Base-by-base conservation (phyloP, 2,329 filamentous ascomycete species). In the Cercospora nicotianae region DNA sequence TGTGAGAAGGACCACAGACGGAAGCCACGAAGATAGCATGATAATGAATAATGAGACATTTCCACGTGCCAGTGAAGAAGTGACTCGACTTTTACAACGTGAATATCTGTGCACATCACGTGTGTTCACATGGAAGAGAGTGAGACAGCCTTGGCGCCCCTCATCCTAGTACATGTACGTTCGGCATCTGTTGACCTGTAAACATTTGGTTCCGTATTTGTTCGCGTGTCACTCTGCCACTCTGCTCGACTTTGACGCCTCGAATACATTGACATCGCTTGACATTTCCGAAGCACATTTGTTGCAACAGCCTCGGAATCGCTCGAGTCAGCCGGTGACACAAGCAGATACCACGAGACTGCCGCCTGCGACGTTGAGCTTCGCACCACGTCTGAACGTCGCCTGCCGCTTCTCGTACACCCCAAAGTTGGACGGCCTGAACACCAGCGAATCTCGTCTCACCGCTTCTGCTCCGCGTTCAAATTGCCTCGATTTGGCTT, bases 321-420 rank as follows among this genome's bases (percentile, higher is more conserved):
- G 30, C 60, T 63, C 45, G 60, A 63, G 48, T 39, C 20, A 31
- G 62, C 39, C 2, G 48, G 39, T 12, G 59, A n/a, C 48, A 26
- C 48, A 33, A 58, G 30, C 30, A 64, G 48, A 64, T 42, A 13
- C 62, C 48, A 42, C 48, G 62, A 64, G 62, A 64, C 62, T 58
- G 62, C 62, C 20, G 62, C 62, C 62, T 64, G 20, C 51, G n/a
- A 64, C 62, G 62, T 64, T 39, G 59, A 61, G 31, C 59, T 39
- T 60, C 31, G 58, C 45, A 63, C 61, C 28, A 36, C 61, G 12
- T 36, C 33, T 28, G 48, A 55, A 33, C 13, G 60, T n/a, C 9
- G 26, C 60, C 28, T 20, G 62, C 62, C 20, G 62, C 62, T 58
- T 30, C 20, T 64, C 23, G 33, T 39, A 6, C 61, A 16, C 16